Percentiles rank a stretch among this genome's conserved stretches.
Conservation (phyloP, 2,329 filamentous ascomycete species). For the Diaporthe citriasiana region DNA sequence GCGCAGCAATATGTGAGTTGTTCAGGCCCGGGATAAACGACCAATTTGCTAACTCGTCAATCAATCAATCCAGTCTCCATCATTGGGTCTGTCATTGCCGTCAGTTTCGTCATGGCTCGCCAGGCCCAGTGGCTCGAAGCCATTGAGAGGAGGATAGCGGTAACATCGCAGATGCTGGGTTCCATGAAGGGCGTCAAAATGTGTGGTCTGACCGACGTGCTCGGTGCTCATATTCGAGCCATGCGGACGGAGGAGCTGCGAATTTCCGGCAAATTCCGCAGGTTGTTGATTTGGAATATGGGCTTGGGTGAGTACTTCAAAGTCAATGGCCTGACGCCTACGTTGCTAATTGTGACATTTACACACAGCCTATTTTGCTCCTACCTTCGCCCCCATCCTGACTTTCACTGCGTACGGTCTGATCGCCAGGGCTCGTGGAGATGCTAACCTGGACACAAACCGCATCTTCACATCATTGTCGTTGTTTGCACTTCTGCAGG, state of each 20-base stretch:
- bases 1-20: constrained; percentile 4
- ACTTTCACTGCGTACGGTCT: constrained; percentile 15
- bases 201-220: constrained; percentile 46
- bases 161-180: constrained; percentile 53
- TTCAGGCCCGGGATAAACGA: not conserved
- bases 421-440: constrained; percentile 9
- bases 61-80: constrained; percentile 54
- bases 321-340: too few relatives aligned
- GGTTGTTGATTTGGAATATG: constrained; percentile 50
- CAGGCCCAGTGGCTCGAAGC: constrained; percentile 55
- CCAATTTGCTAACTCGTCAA: not conserved
- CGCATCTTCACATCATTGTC: constrained; percentile 5
- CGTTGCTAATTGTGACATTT: not conserved
- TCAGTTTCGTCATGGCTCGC: constrained; percentile 51
- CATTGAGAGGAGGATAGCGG: constrained; percentile 56
- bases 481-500: constrained; percentile 14
- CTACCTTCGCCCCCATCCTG: constrained; percentile 17
- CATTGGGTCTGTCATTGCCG: constrained; percentile 54
- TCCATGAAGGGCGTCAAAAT: constrained; percentile 60
- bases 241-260: constrained; percentile 52
- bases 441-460: constrained; percentile 1
- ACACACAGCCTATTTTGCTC: constrained; percentile 8
- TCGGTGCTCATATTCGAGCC: constrained; percentile 42
- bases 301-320: constrained; percentile 2
- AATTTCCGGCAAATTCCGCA: constrained; percentile 52